These are phyloP conservation scores for Nemophila menziesii DNA, from an alignment of 257 asterid species.

Conservation along the genomic window DNA sequence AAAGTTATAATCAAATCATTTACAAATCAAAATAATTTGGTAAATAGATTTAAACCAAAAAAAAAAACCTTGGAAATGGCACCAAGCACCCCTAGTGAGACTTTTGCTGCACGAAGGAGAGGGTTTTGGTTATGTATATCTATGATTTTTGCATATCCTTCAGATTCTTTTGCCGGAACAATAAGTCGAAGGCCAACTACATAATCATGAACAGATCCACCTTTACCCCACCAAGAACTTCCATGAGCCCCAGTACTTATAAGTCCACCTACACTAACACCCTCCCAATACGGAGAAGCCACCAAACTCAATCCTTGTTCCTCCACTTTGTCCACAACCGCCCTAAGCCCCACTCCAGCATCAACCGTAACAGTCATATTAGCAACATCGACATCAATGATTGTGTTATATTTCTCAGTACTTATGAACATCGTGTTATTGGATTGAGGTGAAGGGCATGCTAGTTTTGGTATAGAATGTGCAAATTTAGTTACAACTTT, in stretches of 20 bases:
- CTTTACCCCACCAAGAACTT: conserved; percentile 87
- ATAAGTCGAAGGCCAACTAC: conserved; percentile 41
- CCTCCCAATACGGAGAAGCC: conserved; percentile 87
- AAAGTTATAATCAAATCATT: too few species aligned
- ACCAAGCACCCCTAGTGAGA: too few species aligned
- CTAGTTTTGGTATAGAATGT: conserved; percentile 66
- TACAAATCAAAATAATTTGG: too few species aligned
- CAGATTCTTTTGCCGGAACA: conserved; percentile 32
- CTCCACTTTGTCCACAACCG: conserved; percentile 34
- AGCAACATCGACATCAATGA: conserved; percentile 26
- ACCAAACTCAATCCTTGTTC: conserved; percentile 51
- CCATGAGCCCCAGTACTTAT: conserved; percentile 85
- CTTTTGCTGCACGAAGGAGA: too few species aligned
- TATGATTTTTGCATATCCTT: conserved; percentile 47
- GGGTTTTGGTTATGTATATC: too few species aligned
- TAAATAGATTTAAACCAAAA: too few species aligned
- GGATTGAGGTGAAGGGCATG: conserved; percentile 31
- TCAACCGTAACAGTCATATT: conserved; percentile 42
- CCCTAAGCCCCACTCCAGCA: conserved; percentile 59
- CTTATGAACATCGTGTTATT: conserved; percentile 36
- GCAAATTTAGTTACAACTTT: conserved; percentile 63
- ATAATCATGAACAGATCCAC: conserved; percentile 82
- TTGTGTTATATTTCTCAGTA: conserved; percentile 40
- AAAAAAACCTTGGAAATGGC: too few species aligned
- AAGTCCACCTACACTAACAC: conserved; percentile 55